Evolutionary conservation across 2,329 filamentous ascomycete species (phyloP).

Genomic region (Sporothrix dimorphospora): DNA sequence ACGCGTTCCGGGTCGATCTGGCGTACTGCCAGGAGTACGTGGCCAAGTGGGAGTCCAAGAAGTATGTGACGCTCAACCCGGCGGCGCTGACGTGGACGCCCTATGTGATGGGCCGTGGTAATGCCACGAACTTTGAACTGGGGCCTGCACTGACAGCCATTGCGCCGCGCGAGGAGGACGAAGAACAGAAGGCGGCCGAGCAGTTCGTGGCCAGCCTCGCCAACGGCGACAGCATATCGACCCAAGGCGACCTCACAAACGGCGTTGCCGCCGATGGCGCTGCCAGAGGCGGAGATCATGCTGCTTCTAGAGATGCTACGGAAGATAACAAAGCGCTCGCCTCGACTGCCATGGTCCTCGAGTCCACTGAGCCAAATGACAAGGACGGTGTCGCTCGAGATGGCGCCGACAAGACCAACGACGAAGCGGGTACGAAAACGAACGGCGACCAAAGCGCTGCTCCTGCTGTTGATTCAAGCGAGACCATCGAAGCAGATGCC

Average conservation of each 20-base stretch:
- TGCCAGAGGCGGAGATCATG: not conserved
- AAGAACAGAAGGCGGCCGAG: conserved; percentile 47
- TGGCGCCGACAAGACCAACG: not conserved
- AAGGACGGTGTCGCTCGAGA: conserved; percentile 24
- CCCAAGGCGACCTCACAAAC: conserved; percentile 1
- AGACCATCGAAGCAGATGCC: not conserved
- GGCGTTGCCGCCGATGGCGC: not conserved
- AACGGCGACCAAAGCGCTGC: conserved; percentile 14
- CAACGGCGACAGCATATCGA: conserved; percentile 17
- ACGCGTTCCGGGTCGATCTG: conserved; percentile 85
- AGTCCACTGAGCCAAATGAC: conserved; percentile 34
- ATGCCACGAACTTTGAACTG: conserved; percentile 79
- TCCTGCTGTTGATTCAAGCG: not conserved
- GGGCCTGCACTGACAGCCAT: conserved; percentile 82
- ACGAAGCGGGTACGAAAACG: not conserved
- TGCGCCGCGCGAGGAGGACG: conserved; percentile 79
- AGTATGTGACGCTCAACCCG: conserved; percentile 81
- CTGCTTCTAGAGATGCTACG: not conserved
- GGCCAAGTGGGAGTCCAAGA: conserved; percentile 84
- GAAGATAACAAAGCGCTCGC: conserved; percentile 32
- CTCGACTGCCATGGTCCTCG: conserved; percentile 29
- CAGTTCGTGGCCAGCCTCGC: conserved; percentile 39
- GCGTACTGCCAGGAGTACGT: conserved; percentile 87
- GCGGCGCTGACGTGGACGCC: conserved; percentile 90
- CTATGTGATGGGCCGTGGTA: conserved; percentile 91